Percentiles rank a stretch among this genome's conserved stretches.
These are phyloP conservation scores for Metschnikowia proteae DNA, from an alignment of 805 yeast species.

Conservation along the genomic window DNA sequence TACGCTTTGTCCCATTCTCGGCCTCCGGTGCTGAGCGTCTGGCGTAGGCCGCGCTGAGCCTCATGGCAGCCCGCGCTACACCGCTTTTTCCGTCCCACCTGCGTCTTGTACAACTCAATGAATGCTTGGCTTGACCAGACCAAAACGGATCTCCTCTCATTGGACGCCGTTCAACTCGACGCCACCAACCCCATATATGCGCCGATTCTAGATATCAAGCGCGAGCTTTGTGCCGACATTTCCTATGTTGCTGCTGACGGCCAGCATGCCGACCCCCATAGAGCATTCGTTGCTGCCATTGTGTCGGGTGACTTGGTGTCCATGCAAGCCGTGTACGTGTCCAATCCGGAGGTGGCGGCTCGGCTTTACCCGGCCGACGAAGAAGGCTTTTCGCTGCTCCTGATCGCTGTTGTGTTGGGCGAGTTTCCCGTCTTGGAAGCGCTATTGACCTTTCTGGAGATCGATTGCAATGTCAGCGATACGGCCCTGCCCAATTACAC, in stretches of 20 bases:
- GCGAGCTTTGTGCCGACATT: background rate
- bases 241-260: background rate
- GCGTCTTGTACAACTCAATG: conserved; percentile 4
- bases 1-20: no score
- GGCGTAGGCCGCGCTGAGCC: background rate
- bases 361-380: conserved; percentile 22
- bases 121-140: conserved; percentile 7
- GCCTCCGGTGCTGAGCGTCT: no score
- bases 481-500: conserved; percentile 48
- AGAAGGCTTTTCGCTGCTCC: conserved; percentile 32
- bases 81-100: background rate
- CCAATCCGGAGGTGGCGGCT: conserved; percentile 22
- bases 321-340: conserved; percentile 25
- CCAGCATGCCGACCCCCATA: conserved; percentile 3
- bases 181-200: conserved; percentile 10
- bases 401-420: conserved; percentile 55
- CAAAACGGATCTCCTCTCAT: background rate
- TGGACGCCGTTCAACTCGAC: conserved; percentile 5
- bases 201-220: conserved; percentile 8
- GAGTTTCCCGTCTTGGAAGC: conserved; percentile 45
- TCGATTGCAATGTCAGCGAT: conserved; percentile 51
- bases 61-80: background rate
- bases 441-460: conserved; percentile 39
- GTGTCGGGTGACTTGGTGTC: conserved; percentile 38
- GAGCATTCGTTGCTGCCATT: conserved; percentile 30